Percentiles rank a stretch among this genome's conserved stretches.
Conservation (phyloP, 192 early-diverging fungal species). For the Umbelopsis isabellina region DNA sequence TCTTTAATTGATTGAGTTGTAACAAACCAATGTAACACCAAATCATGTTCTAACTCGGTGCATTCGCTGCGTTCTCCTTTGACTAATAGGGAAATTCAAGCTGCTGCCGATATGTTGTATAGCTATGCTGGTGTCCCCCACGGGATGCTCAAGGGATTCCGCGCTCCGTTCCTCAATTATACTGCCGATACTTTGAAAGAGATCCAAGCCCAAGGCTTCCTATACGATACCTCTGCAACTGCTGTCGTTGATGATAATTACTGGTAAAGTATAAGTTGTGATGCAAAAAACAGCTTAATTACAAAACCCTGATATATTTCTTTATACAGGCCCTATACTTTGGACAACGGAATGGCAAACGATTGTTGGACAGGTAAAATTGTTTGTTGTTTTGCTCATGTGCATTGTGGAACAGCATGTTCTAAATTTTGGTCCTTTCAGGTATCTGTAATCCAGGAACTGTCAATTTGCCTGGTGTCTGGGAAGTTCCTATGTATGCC, state of each 20-base stretch:
- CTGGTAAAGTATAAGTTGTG: constrained; percentile 47
- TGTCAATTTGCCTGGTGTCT: constrained; percentile 55
- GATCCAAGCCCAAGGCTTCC: constrained; percentile 49
- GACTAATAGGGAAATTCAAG: constrained; percentile 46
- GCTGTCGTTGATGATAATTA: constrained; percentile 48
- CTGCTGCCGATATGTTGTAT: constrained; percentile 45
- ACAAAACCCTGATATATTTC: background rate
- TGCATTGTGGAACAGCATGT: background rate
- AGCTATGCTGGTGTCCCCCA: constrained; percentile 63
- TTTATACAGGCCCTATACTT: constrained; percentile 59
- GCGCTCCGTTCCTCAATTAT: constrained; percentile 67
- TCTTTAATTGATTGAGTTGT: background rate
- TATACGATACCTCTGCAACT: constrained; percentile 59
- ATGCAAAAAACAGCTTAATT: background rate
- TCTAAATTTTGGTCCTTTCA: background rate
- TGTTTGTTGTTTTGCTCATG: background rate
- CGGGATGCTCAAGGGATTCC: constrained; percentile 63
- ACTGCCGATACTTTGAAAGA: constrained; percentile 48
- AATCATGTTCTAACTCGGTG: background rate
- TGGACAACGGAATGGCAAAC: constrained; percentile 65
- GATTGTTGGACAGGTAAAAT: constrained; percentile 53
- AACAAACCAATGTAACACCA: background rate
- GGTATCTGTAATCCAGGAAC: constrained; percentile 46
- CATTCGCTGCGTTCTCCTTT: constrained; percentile 6
- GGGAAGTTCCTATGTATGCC: constrained; percentile 69